Base-by-base conservation (phyloP, 768 basidiomycete genomes). In the Amanita rubescens region DNA sequence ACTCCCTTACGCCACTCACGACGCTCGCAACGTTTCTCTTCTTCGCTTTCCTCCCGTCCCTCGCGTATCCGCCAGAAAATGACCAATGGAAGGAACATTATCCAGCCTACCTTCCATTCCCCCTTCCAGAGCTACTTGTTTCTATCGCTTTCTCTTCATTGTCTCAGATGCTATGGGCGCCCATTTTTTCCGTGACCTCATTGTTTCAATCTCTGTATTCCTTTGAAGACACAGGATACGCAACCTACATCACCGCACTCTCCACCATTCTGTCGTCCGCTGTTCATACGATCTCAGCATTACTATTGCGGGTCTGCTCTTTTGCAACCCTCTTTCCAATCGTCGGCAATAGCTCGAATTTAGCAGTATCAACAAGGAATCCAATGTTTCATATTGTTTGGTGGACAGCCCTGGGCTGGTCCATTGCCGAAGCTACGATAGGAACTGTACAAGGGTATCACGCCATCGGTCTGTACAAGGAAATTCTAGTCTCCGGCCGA, bases 321-420 rank as follows among this genome's bases (percentile, higher is more conserved):
- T 67, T 85, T 43, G 75, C 77, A 12, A 64, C 84, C 53, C 73
- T 84, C 14, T 71, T 74, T 2, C 51, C 58, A 32, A 41, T 39
- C 38, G 33, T 34, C 48, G 15, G 7, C 35, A 60, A 60, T 62
- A 25, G 62, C 62, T 55, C 63, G 72, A 46, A 69, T 65, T 30
- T 76, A 83, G 38, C 81, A 78, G 7, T 84, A 79, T 73, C 69
- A 66, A 52, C 79, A 72, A 65, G 65, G 54, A 74, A 82, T 57
- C 61, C 70, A 1, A 77, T 80, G 3, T 92, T 92, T 69, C 64
- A 68, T 19, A 74, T 79, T 27, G 79, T 86, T 3, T 90, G 89
- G 87, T 88, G 84, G 83, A 68, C 88, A 34, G 84, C 85, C 2
- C 71, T 91, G 2, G 85, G 86, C 0, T 89, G 84, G 84, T 84